Conservation (phyloP, 2,329 filamentous ascomycete genomes). For the Colletotrichum lentis region DNA sequence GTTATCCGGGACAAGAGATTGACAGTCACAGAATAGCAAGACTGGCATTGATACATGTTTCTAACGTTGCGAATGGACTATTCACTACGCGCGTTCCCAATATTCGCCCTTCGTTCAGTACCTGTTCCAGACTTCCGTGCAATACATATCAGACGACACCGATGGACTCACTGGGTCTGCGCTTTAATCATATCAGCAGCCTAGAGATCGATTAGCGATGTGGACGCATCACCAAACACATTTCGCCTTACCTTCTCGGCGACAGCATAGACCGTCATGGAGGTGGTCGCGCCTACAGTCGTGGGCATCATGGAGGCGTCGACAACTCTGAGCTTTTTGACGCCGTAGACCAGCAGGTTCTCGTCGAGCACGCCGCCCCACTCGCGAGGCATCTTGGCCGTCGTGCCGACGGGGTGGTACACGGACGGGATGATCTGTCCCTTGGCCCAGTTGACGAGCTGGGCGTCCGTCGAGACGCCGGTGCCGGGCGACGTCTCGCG, state of each 20-base stretch:
- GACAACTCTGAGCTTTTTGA: constrained; percentile 40
- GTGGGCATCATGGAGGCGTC: constrained; percentile 41
- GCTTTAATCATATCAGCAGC: constrained; percentile 37
- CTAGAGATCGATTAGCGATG: constrained; percentile 14
- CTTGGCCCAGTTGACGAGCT: constrained; percentile 41
- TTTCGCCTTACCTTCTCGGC: constrained; percentile 39
- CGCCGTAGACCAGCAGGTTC: constrained; percentile 44
- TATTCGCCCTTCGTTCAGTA: too few species aligned
- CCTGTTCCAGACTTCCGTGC: neutral
- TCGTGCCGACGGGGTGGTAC: constrained; percentile 44
- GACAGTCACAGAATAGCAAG: too few species aligned
- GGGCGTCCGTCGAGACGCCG: constrained; percentile 38
- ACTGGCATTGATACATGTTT: too few species aligned
- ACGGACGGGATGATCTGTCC: constrained; percentile 41
- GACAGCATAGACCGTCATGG: constrained; percentile 39
- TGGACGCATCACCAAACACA: accelerated
- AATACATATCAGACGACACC: neutral
- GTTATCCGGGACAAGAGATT: neutral
- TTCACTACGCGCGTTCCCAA: too few species aligned
- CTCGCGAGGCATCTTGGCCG: constrained; percentile 44
- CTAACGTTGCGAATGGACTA: too few species aligned
- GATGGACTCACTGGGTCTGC: constrained; percentile 18
- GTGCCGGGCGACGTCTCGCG: constrained; percentile 40
- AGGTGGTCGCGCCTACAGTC: constrained; percentile 38
- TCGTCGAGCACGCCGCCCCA: constrained; percentile 45